Evolutionary conservation across 768 basidiomycete genomes (phyloP).

Genomic region (Hericium alpestre): DNA sequence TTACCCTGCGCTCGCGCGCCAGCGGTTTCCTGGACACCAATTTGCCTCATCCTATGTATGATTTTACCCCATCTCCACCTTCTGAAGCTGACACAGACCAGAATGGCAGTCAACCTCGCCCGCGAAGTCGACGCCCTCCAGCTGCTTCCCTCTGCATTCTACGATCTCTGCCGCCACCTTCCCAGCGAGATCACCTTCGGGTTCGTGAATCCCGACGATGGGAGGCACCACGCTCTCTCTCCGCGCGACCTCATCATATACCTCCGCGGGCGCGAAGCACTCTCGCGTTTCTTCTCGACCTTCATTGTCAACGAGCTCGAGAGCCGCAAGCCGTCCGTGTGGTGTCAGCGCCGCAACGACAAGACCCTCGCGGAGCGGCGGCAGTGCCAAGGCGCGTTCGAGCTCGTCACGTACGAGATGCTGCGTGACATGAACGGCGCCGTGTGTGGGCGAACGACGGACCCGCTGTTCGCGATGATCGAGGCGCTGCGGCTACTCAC

Average conservation of each 20-base stretch:
- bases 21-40: constrained; percentile 16
- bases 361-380: constrained; percentile 2
- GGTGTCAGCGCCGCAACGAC: constrained; percentile 10
- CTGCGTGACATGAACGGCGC: constrained; percentile 12
- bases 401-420: constrained; percentile 10
- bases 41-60: constrained; percentile 59
- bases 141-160: constrained; percentile 67
- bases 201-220: constrained; percentile 27
- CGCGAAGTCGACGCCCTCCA: constrained; percentile 42
- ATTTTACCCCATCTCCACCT: constrained; percentile 1
- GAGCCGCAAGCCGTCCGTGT: constrained; percentile 40
- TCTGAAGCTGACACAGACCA: constrained; percentile 16
- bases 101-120: constrained; percentile 59
- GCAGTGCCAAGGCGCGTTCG: constrained; percentile 11
- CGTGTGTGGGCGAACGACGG: constrained; percentile 8
- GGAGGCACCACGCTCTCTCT: constrained; percentile 30
- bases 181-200: constrained; percentile 54
- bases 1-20: constrained; percentile 39
- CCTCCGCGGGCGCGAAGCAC: constrained; percentile 61
- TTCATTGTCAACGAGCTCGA: constrained; percentile 70
- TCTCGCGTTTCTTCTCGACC: constrained; percentile 64
- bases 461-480: constrained; percentile 14
- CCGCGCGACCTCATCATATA: constrained; percentile 47
- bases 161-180: constrained; percentile 63
- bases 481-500: constrained; percentile 7